phyloP scores from a whole-genome alignment of 495 filamentous ascomycete genomes.

The Podospora pseudoanserina region DNA sequence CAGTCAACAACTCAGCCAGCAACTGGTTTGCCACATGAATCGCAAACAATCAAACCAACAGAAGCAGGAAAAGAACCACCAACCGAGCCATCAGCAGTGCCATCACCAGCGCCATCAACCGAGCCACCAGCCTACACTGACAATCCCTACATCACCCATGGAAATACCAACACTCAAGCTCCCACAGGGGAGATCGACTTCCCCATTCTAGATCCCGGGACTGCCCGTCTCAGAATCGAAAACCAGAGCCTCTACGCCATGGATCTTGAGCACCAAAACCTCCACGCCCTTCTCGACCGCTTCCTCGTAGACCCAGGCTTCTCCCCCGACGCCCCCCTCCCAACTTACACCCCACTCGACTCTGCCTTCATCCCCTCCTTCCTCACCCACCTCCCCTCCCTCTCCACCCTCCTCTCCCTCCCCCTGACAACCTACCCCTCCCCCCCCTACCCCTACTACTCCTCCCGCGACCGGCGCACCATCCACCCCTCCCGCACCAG shows the following conservation, averaged over 20 bases:
- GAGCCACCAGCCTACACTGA: neutral
- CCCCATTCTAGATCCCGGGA: neutral
- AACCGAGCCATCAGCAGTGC: neutral
- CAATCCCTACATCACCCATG: neutral
- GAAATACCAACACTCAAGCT: neutral
- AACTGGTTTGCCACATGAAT: neutral
- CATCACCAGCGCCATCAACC: neutral
- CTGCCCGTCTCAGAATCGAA: neutral
- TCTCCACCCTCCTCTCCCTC: constrained; percentile 8
- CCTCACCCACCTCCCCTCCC: neutral
- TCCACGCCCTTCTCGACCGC: neutral
- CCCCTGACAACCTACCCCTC: constrained; percentile 17
- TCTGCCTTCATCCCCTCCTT: neutral
- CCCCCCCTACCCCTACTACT: neutral
- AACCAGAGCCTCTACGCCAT: neutral
- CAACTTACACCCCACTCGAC: constrained; percentile 16
- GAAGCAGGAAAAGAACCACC: neutral
- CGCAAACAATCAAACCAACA: neutral
- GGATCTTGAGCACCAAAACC: too few relatives aligned
- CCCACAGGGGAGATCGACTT: neutral
- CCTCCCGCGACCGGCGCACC: neutral
- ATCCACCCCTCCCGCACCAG: neutral
- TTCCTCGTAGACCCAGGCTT: neutral
- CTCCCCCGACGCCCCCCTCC: constrained; percentile 15
- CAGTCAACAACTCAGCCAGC: neutral